These are phyloP conservation scores for Pestalotiopsis sp. DNA, from an alignment of 2,329 filamentous ascomycete genomes.

Conservation along the genomic window DNA sequence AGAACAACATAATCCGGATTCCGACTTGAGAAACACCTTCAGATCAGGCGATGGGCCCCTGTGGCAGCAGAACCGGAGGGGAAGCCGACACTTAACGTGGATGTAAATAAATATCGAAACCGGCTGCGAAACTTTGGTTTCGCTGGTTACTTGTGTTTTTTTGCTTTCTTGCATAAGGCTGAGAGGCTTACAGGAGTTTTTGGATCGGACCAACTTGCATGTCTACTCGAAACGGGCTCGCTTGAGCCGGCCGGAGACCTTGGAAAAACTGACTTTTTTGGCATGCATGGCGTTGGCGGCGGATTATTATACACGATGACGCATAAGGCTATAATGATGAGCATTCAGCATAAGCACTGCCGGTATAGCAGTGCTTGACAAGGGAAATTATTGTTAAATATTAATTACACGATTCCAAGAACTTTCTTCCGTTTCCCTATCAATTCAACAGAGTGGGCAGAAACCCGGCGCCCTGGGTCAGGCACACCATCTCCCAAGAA, in stretches of 20 bases:
- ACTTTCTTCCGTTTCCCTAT: background rate
- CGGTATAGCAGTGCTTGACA: background rate
- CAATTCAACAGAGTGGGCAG: background rate
- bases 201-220: background rate
- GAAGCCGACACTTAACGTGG: slow-evolving; percentile 51
- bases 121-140: too few relatives aligned
- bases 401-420: background rate
- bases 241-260: background rate
- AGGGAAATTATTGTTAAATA: background rate
- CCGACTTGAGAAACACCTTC: slow-evolving; percentile 24
- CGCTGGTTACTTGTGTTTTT: background rate
- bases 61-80: slow-evolving; percentile 57
- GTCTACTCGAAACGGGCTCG: background rate
- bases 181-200: background rate
- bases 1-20: background rate
- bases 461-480: background rate
- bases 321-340: background rate
- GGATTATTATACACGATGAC: background rate
- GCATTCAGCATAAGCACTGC: background rate
- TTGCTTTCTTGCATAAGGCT: slow-evolving; percentile 1
- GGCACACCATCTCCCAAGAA: background rate
- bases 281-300: background rate
- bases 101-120: slow-evolving; percentile 32
- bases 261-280: background rate
- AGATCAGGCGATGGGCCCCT: slow-evolving; percentile 40